Evolutionary conservation across 345 rosid species (phyloP), one percentile per base, ranked within the genome.

Genomic region (Bruguiera sexangula): DNA sequence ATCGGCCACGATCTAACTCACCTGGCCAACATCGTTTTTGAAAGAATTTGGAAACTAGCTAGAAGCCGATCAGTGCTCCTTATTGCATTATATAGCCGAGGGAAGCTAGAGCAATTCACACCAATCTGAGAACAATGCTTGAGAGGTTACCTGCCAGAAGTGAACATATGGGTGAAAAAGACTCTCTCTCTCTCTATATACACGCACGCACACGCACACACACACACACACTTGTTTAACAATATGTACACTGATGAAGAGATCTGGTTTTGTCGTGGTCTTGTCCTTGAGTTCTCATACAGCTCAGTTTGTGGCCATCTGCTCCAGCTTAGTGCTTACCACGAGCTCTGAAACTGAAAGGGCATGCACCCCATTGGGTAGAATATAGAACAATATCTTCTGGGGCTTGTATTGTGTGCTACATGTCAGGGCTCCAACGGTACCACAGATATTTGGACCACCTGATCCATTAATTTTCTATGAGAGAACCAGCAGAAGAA

Each of bases 401-500:
- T 27, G 20, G 27, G 52, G 13, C 36, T 32, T 32, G 36, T 32
- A 59, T 26, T 46, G 57, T 48, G 21, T 29, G 22, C 36, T 58
- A 15, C 31, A 65, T 61, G 61, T 13, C 19, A 27, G 15, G 55
- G 62, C 63, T 31, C 30, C 60, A 62, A 68, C 30, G 69, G 52
- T 51, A 51, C 57, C 78, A 67, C 67, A 69, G 71, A 63, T 74
- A 57, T 70, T 78, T 20, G 74, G 65, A 55, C 62, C 43, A 51
- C 58, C 58, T 8, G 11, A 54, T 13, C 3, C 4, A 13, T 21
- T 54, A 21, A 54, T 0, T 54, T 54, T 24, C 27, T 54, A 21
- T 15, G 58, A 20, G 24, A 54, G 3, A 21, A n/a, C 58, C 24
- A 6, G 10, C 11, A 6, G 24, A 54, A 54, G 24, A 8, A 54